Conservation (phyloP, 2,329 filamentous ascomycete species). For the Coleophoma crateriformis region DNA sequence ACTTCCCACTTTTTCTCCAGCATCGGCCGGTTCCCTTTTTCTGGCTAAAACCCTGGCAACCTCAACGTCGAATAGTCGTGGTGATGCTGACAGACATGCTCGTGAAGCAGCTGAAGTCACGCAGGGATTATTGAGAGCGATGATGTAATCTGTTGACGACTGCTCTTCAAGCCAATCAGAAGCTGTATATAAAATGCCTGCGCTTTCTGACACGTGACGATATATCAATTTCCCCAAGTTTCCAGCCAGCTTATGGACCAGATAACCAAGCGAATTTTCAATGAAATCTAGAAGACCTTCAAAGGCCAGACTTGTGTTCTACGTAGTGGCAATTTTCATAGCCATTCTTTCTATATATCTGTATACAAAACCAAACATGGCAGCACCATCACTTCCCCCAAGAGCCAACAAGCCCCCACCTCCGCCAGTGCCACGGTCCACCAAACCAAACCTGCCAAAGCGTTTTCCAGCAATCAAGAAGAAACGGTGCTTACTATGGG, state of each 20-base stretch:
- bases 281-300: neutral
- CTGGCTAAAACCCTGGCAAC: neutral
- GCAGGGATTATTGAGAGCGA: too few species aligned
- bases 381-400: neutral
- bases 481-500: constrained; percentile 37
- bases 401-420: neutral
- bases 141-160: too few species aligned
- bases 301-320: neutral
- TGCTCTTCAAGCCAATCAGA: too few species aligned
- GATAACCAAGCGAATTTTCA: too few species aligned
- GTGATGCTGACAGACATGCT: too few species aligned
- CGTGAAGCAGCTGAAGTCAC: too few species aligned
- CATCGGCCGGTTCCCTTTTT: neutral
- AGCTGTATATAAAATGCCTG: too few species aligned
- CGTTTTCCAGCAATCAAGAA: constrained; percentile 4
- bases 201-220: too few species aligned
- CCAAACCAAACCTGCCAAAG: neutral
- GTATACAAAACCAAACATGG: neutral
- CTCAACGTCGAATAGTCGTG: too few species aligned
- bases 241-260: too few species aligned
- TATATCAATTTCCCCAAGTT: too few species aligned
- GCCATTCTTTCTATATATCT: neutral
- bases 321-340: neutral
- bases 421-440: neutral
- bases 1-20: neutral